Percentiles rank a stretch among this genome's conserved stretches.
phyloP scores from a whole-genome alignment of 441 rosid species.

The Pelargonium exstipulatum region DNA sequence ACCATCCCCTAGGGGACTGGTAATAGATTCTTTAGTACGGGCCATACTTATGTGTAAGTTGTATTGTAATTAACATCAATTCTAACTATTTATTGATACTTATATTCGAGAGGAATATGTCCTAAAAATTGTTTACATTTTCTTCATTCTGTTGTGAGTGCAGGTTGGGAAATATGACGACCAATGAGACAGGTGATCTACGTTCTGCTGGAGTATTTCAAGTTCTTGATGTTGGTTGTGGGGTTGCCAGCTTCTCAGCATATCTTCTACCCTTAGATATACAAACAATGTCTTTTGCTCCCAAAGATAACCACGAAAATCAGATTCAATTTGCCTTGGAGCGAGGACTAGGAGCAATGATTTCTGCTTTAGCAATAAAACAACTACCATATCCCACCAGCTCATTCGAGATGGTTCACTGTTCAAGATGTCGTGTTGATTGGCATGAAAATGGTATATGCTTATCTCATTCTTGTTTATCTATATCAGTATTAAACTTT shows the following conservation, averaged over 20 bases:
- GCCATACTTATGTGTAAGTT: neutral
- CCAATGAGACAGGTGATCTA: conserved; percentile 73
- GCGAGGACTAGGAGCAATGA: conserved; percentile 87
- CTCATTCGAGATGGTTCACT: conserved; percentile 94
- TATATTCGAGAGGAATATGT: neutral
- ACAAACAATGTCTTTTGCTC: conserved; percentile 95
- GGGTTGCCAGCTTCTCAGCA: conserved; percentile 96
- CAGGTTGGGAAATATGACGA: conserved; percentile 82
- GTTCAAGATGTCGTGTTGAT: conserved; percentile 95
- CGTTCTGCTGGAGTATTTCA: conserved; percentile 78
- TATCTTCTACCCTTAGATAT: conserved; percentile 77
- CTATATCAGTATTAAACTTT: neutral
- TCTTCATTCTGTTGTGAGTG: conserved; percentile 12
- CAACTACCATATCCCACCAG: conserved; percentile 81
- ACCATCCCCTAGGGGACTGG: no score
- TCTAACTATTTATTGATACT: neutral
- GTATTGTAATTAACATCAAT: neutral
- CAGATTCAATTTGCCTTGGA: conserved; percentile 98
- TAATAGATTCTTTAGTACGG: neutral
- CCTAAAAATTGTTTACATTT: neutral
- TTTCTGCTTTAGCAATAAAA: conserved; percentile 73
- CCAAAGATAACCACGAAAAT: conserved; percentile 89
- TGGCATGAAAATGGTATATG: conserved; percentile 85
- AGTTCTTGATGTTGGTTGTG: conserved; percentile 94
- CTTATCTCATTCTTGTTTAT: conserved; percentile 13